Evolutionary conservation across 2,329 filamentous ascomycete species (phyloP), one percentile per base, ranked within the genome.

Genomic region (Didymella exigua): DNA sequence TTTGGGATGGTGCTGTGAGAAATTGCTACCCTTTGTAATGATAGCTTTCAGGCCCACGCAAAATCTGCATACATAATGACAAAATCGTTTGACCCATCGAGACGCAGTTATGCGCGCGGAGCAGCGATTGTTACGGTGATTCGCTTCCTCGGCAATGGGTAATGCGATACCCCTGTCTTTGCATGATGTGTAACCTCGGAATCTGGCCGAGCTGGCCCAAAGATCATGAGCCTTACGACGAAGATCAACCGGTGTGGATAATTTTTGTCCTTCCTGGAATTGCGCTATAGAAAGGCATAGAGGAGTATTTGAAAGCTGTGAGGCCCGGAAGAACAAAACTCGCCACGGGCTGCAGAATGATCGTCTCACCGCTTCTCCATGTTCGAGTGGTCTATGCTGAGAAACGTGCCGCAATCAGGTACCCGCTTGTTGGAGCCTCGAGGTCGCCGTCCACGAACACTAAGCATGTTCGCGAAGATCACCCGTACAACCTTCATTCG

Each of bases 391-490:
- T 7, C 11, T 16, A 44, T 49, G 46, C 26, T 30, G 52, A 18
- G 52, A 21, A 55, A 55, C 52, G 52, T 55, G 29, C 18, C 36
- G 41, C 46, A 41, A 45, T 21, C 41, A 55, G 52, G 52, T 55
- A 55, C 46, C 46, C 40, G 40, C 29, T 41, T 41, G 13, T 23
- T 34, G 52, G 36, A 33, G 8, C 33, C 33, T 40, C 40, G 45
- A 54, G 51, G 52, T 55, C 52, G 52, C 46, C 52, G 52, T 49
- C 46, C 34, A 55, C 29, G 29, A 24, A 40, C n/a, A 36, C 21
- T 27, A 9, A 34, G 38, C 23, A 34, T 41, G 43, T 38, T 49
- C 45, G 26, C 21, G 26, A 29, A 49, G 38, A 23, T 19, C 26
- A 30, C 41, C 45, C 31, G 52, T 45, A 30, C 44, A 24, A 49